Percentiles rank a stretch among this genome's conserved stretches.
These are phyloP conservation scores for Silybum marianum DNA, from an alignment of 129 eudicot genomes.

Conservation along the genomic window DNA sequence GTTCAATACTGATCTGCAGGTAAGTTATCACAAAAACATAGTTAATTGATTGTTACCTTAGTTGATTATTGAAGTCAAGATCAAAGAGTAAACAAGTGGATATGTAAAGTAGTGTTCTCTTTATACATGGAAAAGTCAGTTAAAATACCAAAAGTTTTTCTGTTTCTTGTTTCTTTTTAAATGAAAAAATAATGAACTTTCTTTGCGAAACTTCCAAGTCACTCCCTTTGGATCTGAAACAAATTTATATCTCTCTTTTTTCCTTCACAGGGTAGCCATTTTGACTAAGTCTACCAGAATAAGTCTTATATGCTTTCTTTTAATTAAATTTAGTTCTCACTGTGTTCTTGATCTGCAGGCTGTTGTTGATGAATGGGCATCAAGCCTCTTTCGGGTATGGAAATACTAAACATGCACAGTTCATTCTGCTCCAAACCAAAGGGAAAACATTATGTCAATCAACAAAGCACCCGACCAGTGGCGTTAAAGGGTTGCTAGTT, in stretches of 20 bases:
- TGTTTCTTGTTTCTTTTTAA: not conserved
- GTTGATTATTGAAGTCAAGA: not conserved
- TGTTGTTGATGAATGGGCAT: conserved; percentile 98
- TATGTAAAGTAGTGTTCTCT: not conserved
- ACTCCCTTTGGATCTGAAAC: conserved; percentile 3
- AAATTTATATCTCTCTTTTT: not conserved
- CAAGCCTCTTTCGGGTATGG: conserved; percentile 98
- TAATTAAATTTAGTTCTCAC: conserved; percentile 6
- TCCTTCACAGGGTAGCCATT: conserved; percentile 6
- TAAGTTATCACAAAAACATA: conserved; percentile 22
- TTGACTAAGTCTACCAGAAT: not conserved
- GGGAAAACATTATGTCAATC: not conserved
- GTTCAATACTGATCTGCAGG: conserved; percentile 96
- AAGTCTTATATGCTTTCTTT: conserved; percentile 11
- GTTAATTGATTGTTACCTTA: not conserved
- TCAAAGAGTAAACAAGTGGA: not conserved
- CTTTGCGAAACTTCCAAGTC: not conserved
- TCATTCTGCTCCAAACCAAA: conserved; percentile 8
- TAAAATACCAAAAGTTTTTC: conserved; percentile 1
- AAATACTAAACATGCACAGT: conserved; percentile 20
- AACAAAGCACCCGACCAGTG: not conserved
- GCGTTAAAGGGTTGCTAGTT: not conserved
- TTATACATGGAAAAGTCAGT: not conserved
- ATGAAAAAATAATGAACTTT: not conserved
- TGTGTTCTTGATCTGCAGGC: conserved; percentile 59